Evolutionary conservation across 805 yeast genomes (phyloP).

Genomic region (Kluyveromyces nonfermentans): DNA sequence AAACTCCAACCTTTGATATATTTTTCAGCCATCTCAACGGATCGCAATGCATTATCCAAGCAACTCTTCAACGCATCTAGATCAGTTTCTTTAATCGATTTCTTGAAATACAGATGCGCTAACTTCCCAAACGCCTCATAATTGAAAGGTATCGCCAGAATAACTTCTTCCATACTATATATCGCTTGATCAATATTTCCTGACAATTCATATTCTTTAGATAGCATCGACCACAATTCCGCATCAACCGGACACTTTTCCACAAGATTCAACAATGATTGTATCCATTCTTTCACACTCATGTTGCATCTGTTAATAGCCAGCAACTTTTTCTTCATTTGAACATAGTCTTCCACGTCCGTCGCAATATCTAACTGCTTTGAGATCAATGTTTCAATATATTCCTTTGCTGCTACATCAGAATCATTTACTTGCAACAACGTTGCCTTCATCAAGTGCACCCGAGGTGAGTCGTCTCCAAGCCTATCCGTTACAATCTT

Average conservation of each 20-base stretch:
- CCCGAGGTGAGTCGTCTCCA: conserved; percentile 35
- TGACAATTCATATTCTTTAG: conserved; percentile 45
- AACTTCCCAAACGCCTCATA: conserved; percentile 25
- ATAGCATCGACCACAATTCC: conserved; percentile 71
- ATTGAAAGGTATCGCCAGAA: conserved; percentile 51
- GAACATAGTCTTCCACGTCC: conserved; percentile 23
- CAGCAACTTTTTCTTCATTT: conserved; percentile 21
- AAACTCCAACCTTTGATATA: conserved; percentile 73
- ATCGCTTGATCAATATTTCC: conserved; percentile 64
- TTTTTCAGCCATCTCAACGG: conserved; percentile 67
- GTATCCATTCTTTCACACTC: conserved; percentile 11
- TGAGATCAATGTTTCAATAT: conserved; percentile 42
- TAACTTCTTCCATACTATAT: conserved; percentile 58
- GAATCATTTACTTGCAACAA: conserved; percentile 19
- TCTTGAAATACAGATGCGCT: conserved; percentile 18
- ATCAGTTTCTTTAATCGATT: conserved; percentile 11
- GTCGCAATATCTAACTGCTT: conserved; percentile 45
- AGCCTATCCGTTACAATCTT: conserved; percentile 62
- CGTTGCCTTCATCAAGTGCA: conserved; percentile 24
- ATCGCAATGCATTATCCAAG: conserved; percentile 48
- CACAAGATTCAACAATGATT: conserved; percentile 14
- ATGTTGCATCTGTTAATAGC: conserved; percentile 15
- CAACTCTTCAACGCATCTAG: conserved; percentile 12
- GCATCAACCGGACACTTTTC: conserved; percentile 56
- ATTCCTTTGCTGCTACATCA: conserved; percentile 27